A percentile compares a stretch with the other conserved stretches of the same genome.
phyloP scores from a whole-genome alignment of 2,329 filamentous ascomycete species.

The Penicillium sp. region DNA sequence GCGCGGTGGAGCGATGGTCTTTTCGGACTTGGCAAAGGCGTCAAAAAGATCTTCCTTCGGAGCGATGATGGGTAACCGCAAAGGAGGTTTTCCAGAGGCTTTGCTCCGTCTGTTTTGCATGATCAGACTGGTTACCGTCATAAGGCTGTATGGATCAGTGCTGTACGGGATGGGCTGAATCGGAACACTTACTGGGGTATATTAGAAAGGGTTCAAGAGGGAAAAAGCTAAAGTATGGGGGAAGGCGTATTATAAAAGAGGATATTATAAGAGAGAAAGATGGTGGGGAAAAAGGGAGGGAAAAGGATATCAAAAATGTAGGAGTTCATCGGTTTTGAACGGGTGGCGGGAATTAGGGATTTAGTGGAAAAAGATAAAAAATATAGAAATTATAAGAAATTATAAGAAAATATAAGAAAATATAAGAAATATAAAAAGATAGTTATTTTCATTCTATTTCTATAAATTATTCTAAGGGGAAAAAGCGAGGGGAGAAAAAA shows the following conservation, averaged over 20 bases:
- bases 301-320: constrained; percentile 12
- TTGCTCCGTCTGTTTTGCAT: constrained; percentile 40
- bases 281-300: not conserved
- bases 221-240: not conserved
- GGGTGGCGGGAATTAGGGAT: constrained; percentile 18
- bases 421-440: too few species aligned
- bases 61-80: constrained; percentile 45
- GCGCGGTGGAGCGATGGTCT: constrained; percentile 37
- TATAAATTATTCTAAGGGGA: constrained; percentile 1
- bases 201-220: not conserved
- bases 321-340: constrained; percentile 4
- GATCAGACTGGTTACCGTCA: constrained; percentile 36
- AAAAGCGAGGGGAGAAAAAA: constrained; percentile 11
- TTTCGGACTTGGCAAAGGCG: constrained; percentile 31
- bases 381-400: too few species aligned
- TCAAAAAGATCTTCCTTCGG: constrained; percentile 41
- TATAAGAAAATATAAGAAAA: too few species aligned
- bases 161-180: constrained; percentile 12
- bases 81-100: constrained; percentile 37
- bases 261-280: not conserved
- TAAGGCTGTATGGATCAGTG: constrained; percentile 19
- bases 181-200: constrained; percentile 4
- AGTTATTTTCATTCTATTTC: too few species aligned
- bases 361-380: not conserved
- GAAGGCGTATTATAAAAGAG: not conserved